Evolutionary conservation across 140 eudicot species (phyloP).

Genomic region (Flaveria floridana): DNA sequence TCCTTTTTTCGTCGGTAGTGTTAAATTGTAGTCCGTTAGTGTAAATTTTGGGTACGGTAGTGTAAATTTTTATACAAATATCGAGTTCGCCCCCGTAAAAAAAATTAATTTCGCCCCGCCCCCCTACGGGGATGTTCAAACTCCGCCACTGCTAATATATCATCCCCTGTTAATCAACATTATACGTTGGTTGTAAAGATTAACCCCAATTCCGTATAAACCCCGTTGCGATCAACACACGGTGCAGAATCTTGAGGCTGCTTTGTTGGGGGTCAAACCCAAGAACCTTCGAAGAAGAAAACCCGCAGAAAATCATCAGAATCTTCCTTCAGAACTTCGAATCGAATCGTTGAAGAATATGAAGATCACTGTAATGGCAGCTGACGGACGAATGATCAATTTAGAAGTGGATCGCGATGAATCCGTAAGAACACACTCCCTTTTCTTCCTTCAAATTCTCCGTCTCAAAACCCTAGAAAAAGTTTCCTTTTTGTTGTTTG

Average conservation of each 20-base stretch:
- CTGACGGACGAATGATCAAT: constrained; percentile 75
- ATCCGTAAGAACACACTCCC: constrained; percentile 42
- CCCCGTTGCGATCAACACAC: constrained; percentile 25
- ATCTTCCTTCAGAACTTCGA: constrained; percentile 9
- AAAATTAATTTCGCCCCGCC: no score
- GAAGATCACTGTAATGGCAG: constrained; percentile 56
- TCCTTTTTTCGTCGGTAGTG: no score
- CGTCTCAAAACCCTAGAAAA: constrained; percentile 35
- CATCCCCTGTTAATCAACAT: neutral
- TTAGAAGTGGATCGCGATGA: constrained; percentile 81
- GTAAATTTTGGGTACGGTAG: no score
- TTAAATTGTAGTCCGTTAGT: no score
- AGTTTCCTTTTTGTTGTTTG: neutral
- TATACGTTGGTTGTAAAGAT: neutral
- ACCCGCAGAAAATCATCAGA: neutral
- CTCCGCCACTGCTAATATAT: no score
- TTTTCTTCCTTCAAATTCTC: neutral
- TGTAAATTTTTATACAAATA: no score
- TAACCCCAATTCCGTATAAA: neutral
- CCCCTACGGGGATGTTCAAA: no score
- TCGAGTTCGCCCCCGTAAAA: no score
- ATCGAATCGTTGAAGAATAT: constrained; percentile 27
- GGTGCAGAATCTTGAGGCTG: constrained; percentile 9
- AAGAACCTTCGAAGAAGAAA: constrained; percentile 8
- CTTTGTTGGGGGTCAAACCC: constrained; percentile 17